Base-by-base conservation (phyloP, 164 flowering plant species). In the Hamamelis virginiana region DNA sequence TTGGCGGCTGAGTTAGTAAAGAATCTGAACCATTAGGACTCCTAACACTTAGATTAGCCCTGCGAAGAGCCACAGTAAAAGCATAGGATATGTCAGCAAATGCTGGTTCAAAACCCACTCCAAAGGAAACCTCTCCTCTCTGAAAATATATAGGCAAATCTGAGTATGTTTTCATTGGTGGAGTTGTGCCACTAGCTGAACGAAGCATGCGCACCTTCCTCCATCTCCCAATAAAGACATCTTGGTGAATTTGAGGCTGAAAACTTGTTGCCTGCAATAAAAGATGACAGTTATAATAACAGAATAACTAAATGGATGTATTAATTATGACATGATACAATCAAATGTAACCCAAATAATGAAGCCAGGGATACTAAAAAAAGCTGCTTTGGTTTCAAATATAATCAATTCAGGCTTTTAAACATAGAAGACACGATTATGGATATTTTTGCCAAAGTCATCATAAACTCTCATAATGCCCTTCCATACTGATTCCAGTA, bases 151-250 rank as follows among this genome's bases (percentile, higher is more conserved):
- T 5, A 41, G 98, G 98, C 75, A 96, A 82, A 75, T 96, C 92
- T 28, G 72, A 66, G 68, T 86, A 96, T 62, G 90, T 90, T 83
- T 96, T 96, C 88, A 96, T 64, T 23, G 97, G 90, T 62, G 99
- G 99, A 68, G 99, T 96, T 56, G 96, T 93, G 69, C 99, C 99
- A 87, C 85, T 93, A 59, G 87, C 89, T 28, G 99, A 96, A 55
- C 99, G 97, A 72, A 90, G 84, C 86, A 96, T 70, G 62, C 79
- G 57, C 55, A 96, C 96, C 82, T 90, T 96, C 74, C 97, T 88
- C 99, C 99, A 93, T 74, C 80, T 91, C 64, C 99, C 99, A 72
- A 96, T 68, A 62, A 68, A 96, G 70, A 96, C 97, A 73, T 93
- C 91, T 78, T 91, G 96, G 52, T 64, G 80, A 33, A 93, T 82